Evolutionary conservation across 306 rosid species (phyloP), one percentile per base, ranked within the genome.

Genomic region (Styphnolobium japonicum): DNA sequence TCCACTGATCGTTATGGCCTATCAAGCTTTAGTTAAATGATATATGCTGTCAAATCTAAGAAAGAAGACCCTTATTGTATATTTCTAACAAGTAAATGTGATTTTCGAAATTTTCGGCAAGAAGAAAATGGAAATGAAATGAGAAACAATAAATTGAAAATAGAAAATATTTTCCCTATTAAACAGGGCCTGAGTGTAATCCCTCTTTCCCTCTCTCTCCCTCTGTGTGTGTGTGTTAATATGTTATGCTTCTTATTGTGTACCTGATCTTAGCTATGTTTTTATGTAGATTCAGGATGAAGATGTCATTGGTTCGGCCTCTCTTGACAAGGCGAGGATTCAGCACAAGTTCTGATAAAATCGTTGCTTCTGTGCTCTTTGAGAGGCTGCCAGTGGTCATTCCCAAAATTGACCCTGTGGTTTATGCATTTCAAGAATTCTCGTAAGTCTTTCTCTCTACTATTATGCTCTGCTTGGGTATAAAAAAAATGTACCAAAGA

Each of bases 381-480:
- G 99, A 95, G 90, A 88, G 99, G 85, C 71, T 93, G 78, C 99
- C 99, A 0, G 94, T 93, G 31, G 93, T 92, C 56, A 88, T 95
- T 79, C 97, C 98, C 81, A 91, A 91, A 84, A 86, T 95, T 71
- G 92, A 95, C 87, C 99, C 99, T 23, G 84, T 79, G 29, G 91
- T 91, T 78, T 95, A 95, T 71, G 96, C 98, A 1, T 95, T 92
- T 82, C 97, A 87, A 76, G 98, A 92, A 85, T 95, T 91, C 88
- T 85, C 95, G 98, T 93, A 76, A 77, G 87, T 67, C 31, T 31
- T 49, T 76, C 31, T 21, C 43, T 5, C 2, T 14, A 16, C 33
- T 36, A 18, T 18, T 19, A 0, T 67, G 39, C 52, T 77, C 5
- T 57, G 36, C 40, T 81, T 85, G 64, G 34, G 16, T 80, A 60